phyloP scores from a whole-genome alignment of 176 grass and related monocot genomes.

The Phoenix roebelenii region DNA sequence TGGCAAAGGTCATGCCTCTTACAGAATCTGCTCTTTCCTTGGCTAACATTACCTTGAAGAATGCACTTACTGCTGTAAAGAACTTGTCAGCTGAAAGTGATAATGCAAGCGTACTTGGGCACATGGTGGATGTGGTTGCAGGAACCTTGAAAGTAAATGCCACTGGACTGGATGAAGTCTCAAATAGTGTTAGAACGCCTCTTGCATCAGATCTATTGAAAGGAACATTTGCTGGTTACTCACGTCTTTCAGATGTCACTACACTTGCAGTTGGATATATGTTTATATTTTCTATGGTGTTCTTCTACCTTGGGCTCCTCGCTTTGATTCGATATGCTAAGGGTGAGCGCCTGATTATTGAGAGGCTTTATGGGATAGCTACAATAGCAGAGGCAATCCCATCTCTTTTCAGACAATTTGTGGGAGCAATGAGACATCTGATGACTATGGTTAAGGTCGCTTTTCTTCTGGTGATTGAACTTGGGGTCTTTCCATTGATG shows the following conservation, averaged over 20 bases:
- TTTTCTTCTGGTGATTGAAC: conserved; percentile 91
- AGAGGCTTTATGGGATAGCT: conserved; percentile 73
- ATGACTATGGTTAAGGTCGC: conserved; percentile 98
- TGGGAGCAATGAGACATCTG: conserved; percentile 81
- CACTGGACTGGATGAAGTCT: conserved; percentile 43
- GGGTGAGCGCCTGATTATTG: conserved; percentile 79
- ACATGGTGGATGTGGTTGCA: conserved; percentile 67
- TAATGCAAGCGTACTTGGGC: conserved; percentile 58
- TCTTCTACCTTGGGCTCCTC: conserved; percentile 77
- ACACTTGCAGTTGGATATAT: conserved; percentile 90
- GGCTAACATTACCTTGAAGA: conserved; percentile 82
- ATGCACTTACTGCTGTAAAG: conserved; percentile 60
- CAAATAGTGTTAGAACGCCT: conserved; percentile 32
- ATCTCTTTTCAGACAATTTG: conserved; percentile 81
- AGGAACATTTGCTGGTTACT: conserved; percentile 42
- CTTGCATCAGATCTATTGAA: conserved; percentile 34
- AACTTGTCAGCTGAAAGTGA: conserved; percentile 68
- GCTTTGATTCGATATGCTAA: conserved; percentile 79
- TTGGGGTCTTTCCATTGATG: conserved; percentile 97
- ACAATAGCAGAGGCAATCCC: conserved; percentile 79
- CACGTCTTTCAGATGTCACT: conserved; percentile 87
- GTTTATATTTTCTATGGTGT: conserved; percentile 66
- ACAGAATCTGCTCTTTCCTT: conserved; percentile 73
- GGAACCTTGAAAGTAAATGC: conserved; percentile 76
- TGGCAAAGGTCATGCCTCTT: conserved; percentile 65